Percentiles rank a stretch among this genome's conserved stretches.
Conservation (phyloP, 1,139 yeast genomes). For the Hanseniaspora sp. region DNA sequence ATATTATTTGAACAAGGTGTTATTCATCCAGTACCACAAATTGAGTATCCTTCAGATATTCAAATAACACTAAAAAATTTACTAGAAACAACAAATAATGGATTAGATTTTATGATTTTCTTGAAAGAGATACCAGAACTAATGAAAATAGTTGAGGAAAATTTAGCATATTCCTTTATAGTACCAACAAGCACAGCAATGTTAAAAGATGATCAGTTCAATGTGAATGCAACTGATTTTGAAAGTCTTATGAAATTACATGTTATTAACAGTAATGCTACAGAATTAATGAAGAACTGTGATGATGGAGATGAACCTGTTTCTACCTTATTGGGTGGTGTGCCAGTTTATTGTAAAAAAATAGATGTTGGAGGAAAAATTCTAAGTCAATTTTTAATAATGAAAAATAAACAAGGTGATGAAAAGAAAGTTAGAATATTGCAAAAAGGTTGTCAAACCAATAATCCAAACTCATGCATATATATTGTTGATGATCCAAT, state of each 20-base stretch:
- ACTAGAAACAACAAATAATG: slow-evolving; percentile 40
- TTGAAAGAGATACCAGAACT: slow-evolving; percentile 31
- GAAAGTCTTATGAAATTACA: slow-evolving; percentile 55
- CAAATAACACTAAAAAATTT: slow-evolving; percentile 48
- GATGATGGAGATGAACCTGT: slow-evolving; percentile 38
- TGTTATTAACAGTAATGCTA: slow-evolving; percentile 46
- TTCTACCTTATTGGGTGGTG: slow-evolving; percentile 25
- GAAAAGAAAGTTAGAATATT: slow-evolving; percentile 58
- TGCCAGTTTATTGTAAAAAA: slow-evolving; percentile 10
- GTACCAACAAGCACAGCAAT: slow-evolving; percentile 61
- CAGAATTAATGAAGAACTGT: slow-evolving; percentile 35
- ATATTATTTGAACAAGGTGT: slow-evolving; percentile 77
- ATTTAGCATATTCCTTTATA: slow-evolving; percentile 46
- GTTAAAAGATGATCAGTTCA: slow-evolving; percentile 26
- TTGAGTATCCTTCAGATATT: slow-evolving; percentile 49
- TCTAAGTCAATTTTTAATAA: slow-evolving; percentile 14
- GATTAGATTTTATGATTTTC: slow-evolving; percentile 38
- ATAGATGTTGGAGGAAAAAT: not conserved
- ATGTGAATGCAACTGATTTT: slow-evolving; percentile 32
- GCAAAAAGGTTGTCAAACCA: slow-evolving; percentile 56
- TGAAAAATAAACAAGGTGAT: slow-evolving; percentile 34
- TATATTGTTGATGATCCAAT: slow-evolving; percentile 62
- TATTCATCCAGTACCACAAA: slow-evolving; percentile 53
- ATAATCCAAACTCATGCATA: slow-evolving; percentile 42
- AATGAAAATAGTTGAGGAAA: slow-evolving; percentile 19